Base-by-base conservation (phyloP, 2,329 filamentous ascomycete genomes). In the Bipolaris zeicola region DNA sequence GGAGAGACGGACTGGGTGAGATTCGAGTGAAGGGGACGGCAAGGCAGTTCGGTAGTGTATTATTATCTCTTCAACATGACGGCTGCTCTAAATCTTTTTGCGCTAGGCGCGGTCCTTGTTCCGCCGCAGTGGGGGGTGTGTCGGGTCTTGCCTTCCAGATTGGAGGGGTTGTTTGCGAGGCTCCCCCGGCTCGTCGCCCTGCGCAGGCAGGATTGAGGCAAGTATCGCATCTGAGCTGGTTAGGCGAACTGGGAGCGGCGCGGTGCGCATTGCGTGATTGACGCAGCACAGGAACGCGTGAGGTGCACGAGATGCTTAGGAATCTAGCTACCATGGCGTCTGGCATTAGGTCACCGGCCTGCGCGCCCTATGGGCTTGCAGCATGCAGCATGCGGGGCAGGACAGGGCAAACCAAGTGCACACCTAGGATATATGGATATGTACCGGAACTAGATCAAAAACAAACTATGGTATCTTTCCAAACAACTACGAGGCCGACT, bases 51-150 rank as follows among this genome's bases (percentile, higher is more conserved):
- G 66, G 71, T 66, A 64, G 66, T 68, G 53, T 53, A 65, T 28
- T 28, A 28, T 28, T 28, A 28, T 63, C 63, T 63, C 64, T 64
- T 67, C 59, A 64, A 61, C 58, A 74, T 73, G 69, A 72, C 69
- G 68, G 66, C 56, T 55, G 65, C 47, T 55, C 57, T 62, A 65
- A 61, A 58, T 66, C 64, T 63, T 48, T 64, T 68, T 56, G 69
- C 66, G 64, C 67, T 68, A 69, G 56, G 50, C 49, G 57, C 65
- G 65, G 60, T 62, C 57, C 65, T 61, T 53, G 56, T 61, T 54
- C 60, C 60, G 55, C 45, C 45, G 48, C 52, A 43, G 65, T 63
- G 60, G 63, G 64, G 59, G 33, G 14, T 51, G 46, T 41, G 52
- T 31, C 58, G 55, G 63, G 62, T 57, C 59, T 63, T 52, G 63